phyloP scores from a whole-genome alignment of 768 basidiomycete genomes.

The Pulveroboletus ravenelii region DNA sequence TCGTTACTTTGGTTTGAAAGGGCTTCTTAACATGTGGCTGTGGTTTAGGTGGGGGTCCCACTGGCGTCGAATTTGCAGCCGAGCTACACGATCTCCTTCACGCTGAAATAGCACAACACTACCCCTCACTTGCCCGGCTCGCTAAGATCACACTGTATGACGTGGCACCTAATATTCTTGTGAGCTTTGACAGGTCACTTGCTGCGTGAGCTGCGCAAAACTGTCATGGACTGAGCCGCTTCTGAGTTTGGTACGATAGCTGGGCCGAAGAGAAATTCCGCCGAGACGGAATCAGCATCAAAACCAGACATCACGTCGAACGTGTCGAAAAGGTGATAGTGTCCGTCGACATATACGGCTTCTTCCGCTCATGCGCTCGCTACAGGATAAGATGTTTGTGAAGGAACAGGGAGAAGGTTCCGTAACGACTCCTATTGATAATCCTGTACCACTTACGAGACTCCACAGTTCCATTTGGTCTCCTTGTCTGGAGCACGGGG shows the following conservation, averaged over 20 bases:
- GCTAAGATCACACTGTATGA: conserved; percentile 78
- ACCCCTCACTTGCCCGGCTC: conserved; percentile 57
- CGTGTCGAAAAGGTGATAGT: conserved; percentile 52
- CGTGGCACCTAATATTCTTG: conserved; percentile 73
- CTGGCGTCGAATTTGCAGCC: conserved; percentile 80
- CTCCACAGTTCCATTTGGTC: conserved; percentile 64
- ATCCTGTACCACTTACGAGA: conserved; percentile 4
- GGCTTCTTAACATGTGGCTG: conserved; percentile 4
- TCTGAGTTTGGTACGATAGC: conserved; percentile 29
- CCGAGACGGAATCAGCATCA: conserved; percentile 69
- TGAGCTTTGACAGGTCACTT: conserved; percentile 65
- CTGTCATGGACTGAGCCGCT: conserved; percentile 1
- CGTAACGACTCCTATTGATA: conserved; percentile 1
- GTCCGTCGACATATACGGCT: conserved; percentile 5
- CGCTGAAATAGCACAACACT: conserved; percentile 57
- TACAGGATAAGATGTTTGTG: conserved; percentile 61
- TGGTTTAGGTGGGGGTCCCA: conserved; percentile 61
- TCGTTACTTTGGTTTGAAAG: neutral
- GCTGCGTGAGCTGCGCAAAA: conserved; percentile 41
- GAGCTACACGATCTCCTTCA: conserved; percentile 77
- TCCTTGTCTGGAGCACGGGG: conserved; percentile 87
- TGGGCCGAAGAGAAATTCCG: conserved; percentile 68
- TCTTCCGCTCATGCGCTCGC: conserved; percentile 4
- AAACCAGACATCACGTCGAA: conserved; percentile 71
- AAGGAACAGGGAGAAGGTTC: conserved; percentile 69